Evolutionary conservation across 352 stramenopile genomes (phyloP).

Genomic region (Globisporangium perplexum): DNA sequence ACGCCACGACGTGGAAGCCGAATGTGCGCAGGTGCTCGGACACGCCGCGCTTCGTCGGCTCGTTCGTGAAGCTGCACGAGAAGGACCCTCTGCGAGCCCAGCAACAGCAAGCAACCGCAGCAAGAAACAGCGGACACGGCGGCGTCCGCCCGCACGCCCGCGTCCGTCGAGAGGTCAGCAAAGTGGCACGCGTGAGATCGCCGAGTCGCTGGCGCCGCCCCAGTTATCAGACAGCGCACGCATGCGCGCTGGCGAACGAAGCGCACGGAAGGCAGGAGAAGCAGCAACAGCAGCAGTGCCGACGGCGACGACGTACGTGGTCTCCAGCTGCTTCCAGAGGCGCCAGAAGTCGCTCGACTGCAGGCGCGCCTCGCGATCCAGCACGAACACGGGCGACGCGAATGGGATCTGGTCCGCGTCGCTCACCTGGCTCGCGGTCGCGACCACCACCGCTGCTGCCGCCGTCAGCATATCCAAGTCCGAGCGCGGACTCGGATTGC

Average conservation of each 20-base stretch:
- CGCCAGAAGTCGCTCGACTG: conserved; percentile 25
- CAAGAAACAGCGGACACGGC: background rate
- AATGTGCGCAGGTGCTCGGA: conserved; percentile 34
- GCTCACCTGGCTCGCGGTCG: conserved; percentile 15
- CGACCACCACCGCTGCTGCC: conserved; percentile 1
- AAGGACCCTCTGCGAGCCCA: conserved; percentile 51
- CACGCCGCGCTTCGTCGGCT: conserved; percentile 36
- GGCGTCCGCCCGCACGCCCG: background rate
- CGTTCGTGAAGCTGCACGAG: conserved; percentile 59
- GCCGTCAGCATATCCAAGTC: background rate
- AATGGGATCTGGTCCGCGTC: conserved; percentile 39
- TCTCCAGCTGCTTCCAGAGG: conserved; percentile 56
- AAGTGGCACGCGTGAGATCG: conserved; percentile 10
- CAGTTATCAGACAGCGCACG: conserved; percentile 4
- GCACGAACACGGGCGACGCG: conserved; percentile 49
- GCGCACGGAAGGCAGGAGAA: background rate
- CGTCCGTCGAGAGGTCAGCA: conserved; percentile 1
- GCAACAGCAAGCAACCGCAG: background rate
- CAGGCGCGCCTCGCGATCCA: conserved; percentile 22
- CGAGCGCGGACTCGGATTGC: background rate
- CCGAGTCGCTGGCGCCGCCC: background rate
- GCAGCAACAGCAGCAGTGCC: background rate
- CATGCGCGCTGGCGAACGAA: too few species aligned
- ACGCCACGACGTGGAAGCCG: conserved; percentile 52
- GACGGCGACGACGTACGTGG: conserved; percentile 33